Conservation (phyloP, 192 early-diverging fungal genomes). For the Podila epicladia region DNA sequence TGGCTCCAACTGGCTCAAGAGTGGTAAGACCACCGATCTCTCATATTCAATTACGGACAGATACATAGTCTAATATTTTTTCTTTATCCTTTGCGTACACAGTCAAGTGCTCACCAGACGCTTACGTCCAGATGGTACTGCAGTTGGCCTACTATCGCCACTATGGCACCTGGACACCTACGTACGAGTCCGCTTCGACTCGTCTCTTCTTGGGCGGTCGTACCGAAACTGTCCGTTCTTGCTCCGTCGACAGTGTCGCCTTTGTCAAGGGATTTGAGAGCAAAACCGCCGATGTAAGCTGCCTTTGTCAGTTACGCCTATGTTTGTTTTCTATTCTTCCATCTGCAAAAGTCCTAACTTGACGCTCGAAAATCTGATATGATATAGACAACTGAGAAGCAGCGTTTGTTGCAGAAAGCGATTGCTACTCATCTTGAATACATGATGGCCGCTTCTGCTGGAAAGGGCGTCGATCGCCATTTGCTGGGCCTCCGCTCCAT, state of each 20-base stretch:
- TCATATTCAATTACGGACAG: conserved; percentile 17
- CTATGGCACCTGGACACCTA: conserved; percentile 73
- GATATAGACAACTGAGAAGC: conserved; percentile 54
- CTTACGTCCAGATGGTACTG: conserved; percentile 90
- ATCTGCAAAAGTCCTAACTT: too few species aligned
- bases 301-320: neutral
- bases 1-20: conserved; percentile 89
- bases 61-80: neutral
- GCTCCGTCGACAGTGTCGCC: conserved; percentile 77
- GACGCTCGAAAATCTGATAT: neutral
- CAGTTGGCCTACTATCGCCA: conserved; percentile 86
- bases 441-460: conserved; percentile 77
- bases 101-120: conserved; percentile 86
- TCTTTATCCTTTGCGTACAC: neutral
- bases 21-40: conserved; percentile 30
- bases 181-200: conserved; percentile 82
- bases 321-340: neutral
- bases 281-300: conserved; percentile 60
- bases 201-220: conserved; percentile 83
- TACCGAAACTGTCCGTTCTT: conserved; percentile 92
- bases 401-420: conserved; percentile 69
- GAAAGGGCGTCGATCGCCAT: conserved; percentile 93
- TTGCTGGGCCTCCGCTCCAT: conserved; percentile 83
- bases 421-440: conserved; percentile 73
- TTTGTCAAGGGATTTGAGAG: conserved; percentile 84